These are phyloP conservation scores for Ochetophila trinervis DNA, from an alignment of 306 rosid species.

Conservation along the genomic window DNA sequence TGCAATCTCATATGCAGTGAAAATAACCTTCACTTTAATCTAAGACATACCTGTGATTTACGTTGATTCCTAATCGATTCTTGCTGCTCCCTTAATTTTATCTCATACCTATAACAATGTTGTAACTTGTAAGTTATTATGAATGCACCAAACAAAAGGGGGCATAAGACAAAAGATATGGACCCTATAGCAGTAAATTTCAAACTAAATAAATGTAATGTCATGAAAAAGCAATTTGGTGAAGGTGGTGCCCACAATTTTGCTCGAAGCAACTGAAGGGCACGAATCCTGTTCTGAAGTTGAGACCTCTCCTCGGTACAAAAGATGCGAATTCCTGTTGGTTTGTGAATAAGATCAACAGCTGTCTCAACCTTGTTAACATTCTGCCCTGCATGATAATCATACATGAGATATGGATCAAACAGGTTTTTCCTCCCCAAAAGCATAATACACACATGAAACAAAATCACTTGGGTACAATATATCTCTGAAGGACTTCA, in stretches of 20 bases:
- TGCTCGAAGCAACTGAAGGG: slow-evolving; percentile 90
- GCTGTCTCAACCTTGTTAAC: slow-evolving; percentile 99
- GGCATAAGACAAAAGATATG: not conserved
- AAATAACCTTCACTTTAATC: slow-evolving; percentile 17
- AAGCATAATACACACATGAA: slow-evolving; percentile 14
- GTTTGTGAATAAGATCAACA: slow-evolving; percentile 89
- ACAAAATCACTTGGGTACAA: slow-evolving; percentile 20
- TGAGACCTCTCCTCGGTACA: slow-evolving; percentile 98
- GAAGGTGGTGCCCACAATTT: slow-evolving; percentile 64
- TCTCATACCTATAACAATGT: slow-evolving; percentile 68
- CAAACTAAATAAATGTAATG: slow-evolving; percentile 9
- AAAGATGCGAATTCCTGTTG: slow-evolving; percentile 96
- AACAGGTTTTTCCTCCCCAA: slow-evolving; percentile 14
- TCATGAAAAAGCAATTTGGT: not conserved
- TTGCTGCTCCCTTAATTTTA: slow-evolving; percentile 90
- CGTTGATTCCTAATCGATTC: slow-evolving; percentile 77
- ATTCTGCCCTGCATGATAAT: slow-evolving; percentile 80
- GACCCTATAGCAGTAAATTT: slow-evolving; percentile 6
- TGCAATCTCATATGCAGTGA: slow-evolving; percentile 1
- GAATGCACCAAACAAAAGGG: slow-evolving; percentile 15
- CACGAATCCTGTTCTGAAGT: slow-evolving; percentile 77
- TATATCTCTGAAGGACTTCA: slow-evolving; percentile 6
- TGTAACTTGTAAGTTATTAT: slow-evolving; percentile 22
- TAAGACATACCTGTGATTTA: slow-evolving; percentile 60
- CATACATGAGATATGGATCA: slow-evolving; percentile 23